Percentiles rank a stretch among this genome's conserved stretches.
phyloP scores from a whole-genome alignment of 2,329 filamentous ascomycete genomes.

The Daldinia sp. region DNA sequence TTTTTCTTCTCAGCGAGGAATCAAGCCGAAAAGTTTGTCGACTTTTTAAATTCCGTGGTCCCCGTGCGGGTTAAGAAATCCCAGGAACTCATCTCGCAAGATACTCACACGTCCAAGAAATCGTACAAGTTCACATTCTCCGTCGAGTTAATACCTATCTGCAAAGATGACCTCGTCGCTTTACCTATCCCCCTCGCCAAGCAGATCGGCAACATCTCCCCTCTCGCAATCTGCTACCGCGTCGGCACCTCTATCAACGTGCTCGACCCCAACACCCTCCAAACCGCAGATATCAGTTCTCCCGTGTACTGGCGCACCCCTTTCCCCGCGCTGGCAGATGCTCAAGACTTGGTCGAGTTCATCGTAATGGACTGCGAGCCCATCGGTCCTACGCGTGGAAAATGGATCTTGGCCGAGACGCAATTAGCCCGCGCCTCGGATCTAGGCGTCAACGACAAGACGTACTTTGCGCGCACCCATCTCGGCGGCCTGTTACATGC shows the following conservation, averaged over 20 bases:
- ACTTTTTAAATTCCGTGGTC: conserved; percentile 84
- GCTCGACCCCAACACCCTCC: conserved; percentile 88
- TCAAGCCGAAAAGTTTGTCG: conserved; percentile 89
- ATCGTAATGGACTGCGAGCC: conserved; percentile 94
- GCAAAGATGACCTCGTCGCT: conserved; percentile 96
- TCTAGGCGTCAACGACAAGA: conserved; percentile 83
- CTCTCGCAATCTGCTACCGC: conserved; percentile 84
- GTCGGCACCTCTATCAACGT: conserved; percentile 91
- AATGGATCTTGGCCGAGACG: conserved; percentile 84
- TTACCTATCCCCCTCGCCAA: conserved; percentile 90
- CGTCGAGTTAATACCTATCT: conserved; percentile 89
- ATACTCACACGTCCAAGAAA: conserved; percentile 88
- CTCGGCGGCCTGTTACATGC: conserved; percentile 84
- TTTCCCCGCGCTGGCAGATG: conserved; percentile 83
- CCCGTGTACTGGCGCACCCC: conserved; percentile 90
- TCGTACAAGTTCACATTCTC: conserved; percentile 96
- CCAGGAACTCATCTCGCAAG: conserved; percentile 93
- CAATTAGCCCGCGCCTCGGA: conserved; percentile 89
- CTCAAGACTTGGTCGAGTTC: conserved; percentile 87
- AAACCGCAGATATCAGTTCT: conserved; percentile 85
- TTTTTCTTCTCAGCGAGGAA: conserved; percentile 93
- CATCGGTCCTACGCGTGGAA: conserved; percentile 76
- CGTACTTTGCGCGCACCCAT: conserved; percentile 91
- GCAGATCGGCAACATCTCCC: conserved; percentile 85
- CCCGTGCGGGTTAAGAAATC: conserved; percentile 83